These are phyloP conservation scores for Xerocomellus amylosporus DNA, from an alignment of 768 basidiomycete species.

Conservation along the genomic window DNA sequence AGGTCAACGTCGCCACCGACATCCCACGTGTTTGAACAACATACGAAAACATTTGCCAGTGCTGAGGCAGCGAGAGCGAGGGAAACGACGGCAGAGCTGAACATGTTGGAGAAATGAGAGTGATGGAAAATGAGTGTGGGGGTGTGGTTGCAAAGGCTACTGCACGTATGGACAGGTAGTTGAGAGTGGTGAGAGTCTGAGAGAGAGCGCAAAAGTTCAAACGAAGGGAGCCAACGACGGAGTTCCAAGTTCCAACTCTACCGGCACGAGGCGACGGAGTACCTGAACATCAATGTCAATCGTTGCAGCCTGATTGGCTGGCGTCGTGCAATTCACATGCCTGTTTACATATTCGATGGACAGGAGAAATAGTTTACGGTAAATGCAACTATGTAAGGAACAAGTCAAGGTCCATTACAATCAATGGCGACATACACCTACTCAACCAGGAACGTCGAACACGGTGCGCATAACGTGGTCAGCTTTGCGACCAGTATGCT, in stretches of 20 bases:
- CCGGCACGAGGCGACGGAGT: too few species aligned
- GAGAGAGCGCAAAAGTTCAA: neutral
- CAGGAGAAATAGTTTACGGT: neutral
- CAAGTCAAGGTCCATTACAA: constrained; percentile 5
- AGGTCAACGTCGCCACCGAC: neutral
- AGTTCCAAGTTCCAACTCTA: constrained; percentile 37
- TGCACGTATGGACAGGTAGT: neutral
- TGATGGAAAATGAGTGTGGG: constrained; percentile 25
- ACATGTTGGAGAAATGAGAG: constrained; percentile 40
- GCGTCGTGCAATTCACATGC: constrained; percentile 2
- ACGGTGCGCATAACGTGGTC: constrained; percentile 73
- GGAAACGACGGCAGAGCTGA: constrained; percentile 45
- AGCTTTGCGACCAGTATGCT: constrained; percentile 72
- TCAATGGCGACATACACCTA: constrained; percentile 9
- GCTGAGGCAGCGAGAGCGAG: constrained; percentile 53
- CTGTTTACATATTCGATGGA: neutral
- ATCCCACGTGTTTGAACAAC: constrained; percentile 22
- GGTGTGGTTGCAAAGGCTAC: constrained; percentile 4
- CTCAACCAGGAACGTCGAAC: constrained; percentile 44
- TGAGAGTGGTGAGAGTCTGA: neutral
- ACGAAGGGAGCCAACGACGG: constrained; percentile 20
- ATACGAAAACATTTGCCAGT: constrained; percentile 56
- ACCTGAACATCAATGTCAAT: neutral
- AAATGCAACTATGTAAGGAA: constrained; percentile 1
- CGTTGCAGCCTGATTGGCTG: neutral